Evolutionary conservation across 2,329 filamentous ascomycete genomes (phyloP).

Genomic region (Hypoxylon rubiginosum): DNA sequence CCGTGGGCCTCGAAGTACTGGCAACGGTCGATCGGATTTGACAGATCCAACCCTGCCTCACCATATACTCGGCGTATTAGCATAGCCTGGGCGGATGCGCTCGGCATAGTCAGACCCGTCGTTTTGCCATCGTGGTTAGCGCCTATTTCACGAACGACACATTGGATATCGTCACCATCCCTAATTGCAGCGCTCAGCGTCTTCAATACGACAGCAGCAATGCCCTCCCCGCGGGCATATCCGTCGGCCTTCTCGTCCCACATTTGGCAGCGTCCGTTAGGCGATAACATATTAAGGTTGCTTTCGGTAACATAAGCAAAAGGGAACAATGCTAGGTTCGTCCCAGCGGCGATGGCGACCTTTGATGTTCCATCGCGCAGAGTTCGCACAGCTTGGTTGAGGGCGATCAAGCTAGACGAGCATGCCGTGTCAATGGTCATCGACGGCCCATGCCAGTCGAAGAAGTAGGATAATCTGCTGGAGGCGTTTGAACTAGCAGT

Average conservation of each 20-base stretch:
- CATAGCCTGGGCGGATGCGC: background rate
- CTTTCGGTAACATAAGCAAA: constrained; percentile 4
- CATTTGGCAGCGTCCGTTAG: constrained; percentile 33
- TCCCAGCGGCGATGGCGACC: constrained; percentile 10
- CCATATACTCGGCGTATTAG: constrained; percentile 20
- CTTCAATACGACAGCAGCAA: constrained; percentile 59
- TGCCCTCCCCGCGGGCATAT: constrained; percentile 46
- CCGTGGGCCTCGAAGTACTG: constrained; percentile 48
- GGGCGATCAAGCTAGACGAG: constrained; percentile 23
- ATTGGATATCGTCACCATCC: constrained; percentile 43
- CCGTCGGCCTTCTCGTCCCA: constrained; percentile 44
- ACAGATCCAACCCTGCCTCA: constrained; percentile 31
- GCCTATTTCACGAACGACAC: constrained; percentile 38
- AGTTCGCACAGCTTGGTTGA: constrained; percentile 22
- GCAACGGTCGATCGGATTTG: constrained; percentile 2
- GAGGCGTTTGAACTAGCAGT: background rate
- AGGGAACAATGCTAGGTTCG: constrained; percentile 8
- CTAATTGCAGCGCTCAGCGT: constrained; percentile 56
- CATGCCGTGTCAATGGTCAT: constrained; percentile 37
- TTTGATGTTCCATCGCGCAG: constrained; percentile 9
- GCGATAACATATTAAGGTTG: constrained; percentile 39
- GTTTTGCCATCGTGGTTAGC: constrained; percentile 41
- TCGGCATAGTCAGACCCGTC: constrained; percentile 46
- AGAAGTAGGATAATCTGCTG: constrained; percentile 27
- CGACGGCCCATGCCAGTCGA: constrained; percentile 26